Evolutionary conservation across 371 early-diverging fungal species (phyloP), one percentile per base, ranked within the genome.

Genomic region (Mucor plumbeus): DNA sequence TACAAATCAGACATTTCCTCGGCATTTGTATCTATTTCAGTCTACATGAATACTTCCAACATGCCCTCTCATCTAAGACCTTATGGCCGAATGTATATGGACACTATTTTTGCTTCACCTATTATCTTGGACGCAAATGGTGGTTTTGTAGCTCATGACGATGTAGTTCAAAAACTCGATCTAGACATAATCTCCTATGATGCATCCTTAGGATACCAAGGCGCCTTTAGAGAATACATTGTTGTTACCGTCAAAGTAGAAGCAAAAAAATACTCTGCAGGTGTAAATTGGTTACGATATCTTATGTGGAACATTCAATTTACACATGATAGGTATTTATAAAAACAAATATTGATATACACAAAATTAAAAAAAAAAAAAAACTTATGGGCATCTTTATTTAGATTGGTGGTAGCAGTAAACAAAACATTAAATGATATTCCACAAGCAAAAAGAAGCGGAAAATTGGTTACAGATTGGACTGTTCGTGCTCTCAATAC

Each of bases 341-440:
- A 26, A 53, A 31, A 54, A 63, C 40, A 55, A 11, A 31, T 26
- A 41, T 11, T 7, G 17, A 36, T 14, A 39, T 9, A 64, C 26
- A 26, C 26, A 26, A 26, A 26, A 1, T 3, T 26, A 26, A 56
- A 26, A 40, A 11, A 3, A 33, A 1, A 26, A 56, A 26, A 40
- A 11, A 3, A 33, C 10, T 54, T 5, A 60, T 40, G 15, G 19
- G 47, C 39, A 13, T 31, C 8, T 36, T 38, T 36, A 17, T n/a
- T 44, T 43, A 73, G 77, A 58, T 62, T 87, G 35, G 80, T 82
- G n/a, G 82, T 83, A 17, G 73, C 79, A 33, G 69, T 79, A 17
- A 72, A 76, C 64, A 86, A 87, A 67, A 64, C 83, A 47, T 34
- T 86, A 31, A 82, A 82, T 59, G 85, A 87, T 55, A 80, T 87